These are phyloP conservation scores for Suhomyces tanzawaensis DNA, from an alignment of 805 yeast genomes.

Conservation along the genomic window DNA sequence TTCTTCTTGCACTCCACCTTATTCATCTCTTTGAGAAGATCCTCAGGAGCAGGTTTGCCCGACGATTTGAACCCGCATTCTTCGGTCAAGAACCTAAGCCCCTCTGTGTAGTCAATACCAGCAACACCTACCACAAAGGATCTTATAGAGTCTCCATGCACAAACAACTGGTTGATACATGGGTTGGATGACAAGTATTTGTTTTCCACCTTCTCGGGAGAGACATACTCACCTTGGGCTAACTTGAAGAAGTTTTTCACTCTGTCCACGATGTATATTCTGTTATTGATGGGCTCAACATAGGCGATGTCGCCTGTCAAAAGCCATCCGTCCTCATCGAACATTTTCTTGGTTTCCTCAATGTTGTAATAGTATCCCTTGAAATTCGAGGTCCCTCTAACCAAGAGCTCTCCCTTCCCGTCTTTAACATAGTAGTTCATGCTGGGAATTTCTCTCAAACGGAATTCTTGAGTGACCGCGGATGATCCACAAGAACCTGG, in stretches of 20 bases:
- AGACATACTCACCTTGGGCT: slow-evolving; percentile 43
- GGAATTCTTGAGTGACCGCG: slow-evolving; percentile 18
- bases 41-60: slow-evolving; percentile 7
- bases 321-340: slow-evolving; percentile 54
- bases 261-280: slow-evolving; percentile 47
- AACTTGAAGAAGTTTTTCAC: slow-evolving; percentile 46
- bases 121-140: slow-evolving; percentile 30
- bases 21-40: slow-evolving; percentile 23
- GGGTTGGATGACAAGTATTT: slow-evolving; percentile 31
- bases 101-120: slow-evolving; percentile 24
- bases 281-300: slow-evolving; percentile 27
- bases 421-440: slow-evolving; percentile 20
- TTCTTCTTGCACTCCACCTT: slow-evolving; percentile 18
- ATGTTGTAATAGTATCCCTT: slow-evolving; percentile 48
- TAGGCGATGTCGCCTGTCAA: slow-evolving; percentile 53
- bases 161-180: slow-evolving; percentile 26
- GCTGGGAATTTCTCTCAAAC: slow-evolving; percentile 14
- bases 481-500: slow-evolving; percentile 29
- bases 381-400: slow-evolving; percentile 58
- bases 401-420: slow-evolving; percentile 50
- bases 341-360: slow-evolving; percentile 45
- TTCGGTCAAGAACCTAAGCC: slow-evolving; percentile 18
- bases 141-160: slow-evolving; percentile 32
- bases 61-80: slow-evolving; percentile 14
- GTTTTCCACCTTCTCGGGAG: slow-evolving; percentile 41